Evolutionary conservation across 225 moss, liverwort and hornwort species (phyloP).

Genomic region (Thuidium tamariscinum): DNA sequence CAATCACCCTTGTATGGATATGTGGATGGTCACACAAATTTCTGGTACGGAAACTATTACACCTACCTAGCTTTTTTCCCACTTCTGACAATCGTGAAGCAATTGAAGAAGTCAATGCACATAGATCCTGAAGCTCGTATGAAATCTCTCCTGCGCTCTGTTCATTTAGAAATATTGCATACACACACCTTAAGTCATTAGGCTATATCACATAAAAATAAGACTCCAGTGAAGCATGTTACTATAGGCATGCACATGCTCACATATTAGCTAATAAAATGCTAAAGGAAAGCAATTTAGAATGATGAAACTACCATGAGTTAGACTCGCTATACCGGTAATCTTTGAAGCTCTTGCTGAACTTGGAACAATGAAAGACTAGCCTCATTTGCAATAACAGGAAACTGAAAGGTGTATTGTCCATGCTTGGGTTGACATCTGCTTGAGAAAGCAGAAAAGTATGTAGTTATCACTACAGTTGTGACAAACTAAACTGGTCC

Average conservation of each 20-base stretch:
- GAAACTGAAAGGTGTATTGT: conserved; percentile 53
- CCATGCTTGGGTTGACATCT: conserved; percentile 79
- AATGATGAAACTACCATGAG: not conserved
- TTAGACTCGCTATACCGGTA: conserved; percentile 45
- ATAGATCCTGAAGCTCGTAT: conserved; percentile 64
- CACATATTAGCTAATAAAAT: not conserved
- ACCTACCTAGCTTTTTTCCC: conserved; percentile 74
- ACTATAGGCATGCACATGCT: not conserved
- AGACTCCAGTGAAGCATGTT: not conserved
- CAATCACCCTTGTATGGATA: not conserved
- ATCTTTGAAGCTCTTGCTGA: conserved; percentile 69
- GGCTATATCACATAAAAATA: not conserved
- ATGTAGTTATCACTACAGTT: not conserved
- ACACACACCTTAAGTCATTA: not conserved
- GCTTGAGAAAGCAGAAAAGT: not conserved
- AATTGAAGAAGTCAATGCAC: conserved; percentile 52
- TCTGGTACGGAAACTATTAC: not conserved
- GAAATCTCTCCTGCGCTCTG: conserved; percentile 80
- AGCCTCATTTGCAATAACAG: conserved; percentile 49
- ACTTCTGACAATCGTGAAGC: conserved; percentile 54
- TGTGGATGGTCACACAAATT: not conserved
- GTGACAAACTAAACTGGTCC: not conserved
- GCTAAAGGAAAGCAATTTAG: not conserved
- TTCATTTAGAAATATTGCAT: not conserved
- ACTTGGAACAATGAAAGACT: conserved; percentile 52